Base-by-base conservation (phyloP, 352 stramenopile genomes). In the Albugo laibachii region DNA sequence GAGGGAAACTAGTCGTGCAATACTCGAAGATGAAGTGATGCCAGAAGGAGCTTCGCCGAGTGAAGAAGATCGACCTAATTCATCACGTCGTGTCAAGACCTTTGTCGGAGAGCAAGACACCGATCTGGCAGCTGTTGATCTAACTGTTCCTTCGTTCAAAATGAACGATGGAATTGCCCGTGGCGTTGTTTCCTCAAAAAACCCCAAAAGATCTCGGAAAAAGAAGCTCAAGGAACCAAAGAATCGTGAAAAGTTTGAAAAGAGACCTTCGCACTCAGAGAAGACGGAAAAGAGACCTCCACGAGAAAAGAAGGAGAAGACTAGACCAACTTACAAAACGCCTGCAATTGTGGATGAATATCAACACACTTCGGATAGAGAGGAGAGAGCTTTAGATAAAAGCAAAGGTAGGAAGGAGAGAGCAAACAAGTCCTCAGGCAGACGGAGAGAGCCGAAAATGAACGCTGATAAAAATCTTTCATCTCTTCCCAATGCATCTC, bases 21-120 rank as follows among this genome's bases (percentile, higher is more conserved):
- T 89, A 48, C 37, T 79, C n/a, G 66, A 84, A 43, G 66, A 83
- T 39, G 72, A 85, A 20, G 47, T 86, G 13, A 85, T 87, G 74
- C 77, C 77, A 11, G 77, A 87, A 38, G 75, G 68, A 5, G 71
- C 69, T 34, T 59, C 58, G 24, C 78, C 68, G 19, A 86, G 70
- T 41, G 76, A 84, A 24, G 72, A 87, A 41, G 74, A 85, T 13
- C 39, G 41, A 18, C 18, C 20, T 19, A 20, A 34, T 10, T 65
- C 62, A 13, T 59, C 60, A 15, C 62, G 69, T 11, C 52, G 50
- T 16, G 61, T 63, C 47, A 83, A 81, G 55, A 74, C 78, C 52
- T 54, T 61, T 34, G 51, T 49, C 14, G 38, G 38, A 24, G 56
- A 47, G 21, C 37, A 89, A 59, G 71, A 82, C 35, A 65, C 58